Base-by-base conservation (phyloP, 345 rosid species). In the Turnera subulata region DNA sequence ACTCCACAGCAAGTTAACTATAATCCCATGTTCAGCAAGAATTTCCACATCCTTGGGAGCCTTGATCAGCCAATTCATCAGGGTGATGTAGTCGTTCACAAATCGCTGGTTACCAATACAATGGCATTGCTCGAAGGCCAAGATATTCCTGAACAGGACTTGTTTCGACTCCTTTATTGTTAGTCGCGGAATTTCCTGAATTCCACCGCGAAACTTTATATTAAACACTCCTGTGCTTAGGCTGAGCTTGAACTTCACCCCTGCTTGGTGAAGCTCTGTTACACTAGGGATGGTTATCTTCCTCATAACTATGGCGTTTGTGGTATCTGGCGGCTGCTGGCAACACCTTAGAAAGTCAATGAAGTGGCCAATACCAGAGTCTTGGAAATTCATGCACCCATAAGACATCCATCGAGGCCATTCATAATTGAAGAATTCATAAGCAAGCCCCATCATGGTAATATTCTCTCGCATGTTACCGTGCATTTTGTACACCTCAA, bases 81-180 rank as follows among this genome's bases (percentile, higher is more conserved):
- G 1, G 1, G 18, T 1, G 26, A 62, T 4, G 2, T 21, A 73
- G 4, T 55, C 61, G 1, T 12, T 46, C 7, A 56, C 0, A 12
- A 24, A 17, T 4, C 1, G 6, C 1, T 5, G 0, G 4, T 10
- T 0, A 0, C 18, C 2, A 20, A 49, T 14, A 11, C 5, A 50
- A 26, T 62, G 46, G 23, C 63, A 52, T 50, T 57, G 64, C 50
- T 71, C 73, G 3, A 53, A 71, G 10, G 76, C 63, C 0, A 40
- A 5, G 2, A 75, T 37, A 58, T 67, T 75, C 1, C 39, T 15
- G 18, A 66, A 37, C 3, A 49, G 11, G 4, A 1, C 19, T 47
- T 51, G 32, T 1, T 62, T 17, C 0, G 12, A 0, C 1, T 7
- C 21, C 0, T 4, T 1, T 19, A 75, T 20, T 7, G 0, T 1